These are phyloP conservation scores for Botryotinia globosa DNA, from an alignment of 2,329 filamentous ascomycete genomes.

Conservation along the genomic window DNA sequence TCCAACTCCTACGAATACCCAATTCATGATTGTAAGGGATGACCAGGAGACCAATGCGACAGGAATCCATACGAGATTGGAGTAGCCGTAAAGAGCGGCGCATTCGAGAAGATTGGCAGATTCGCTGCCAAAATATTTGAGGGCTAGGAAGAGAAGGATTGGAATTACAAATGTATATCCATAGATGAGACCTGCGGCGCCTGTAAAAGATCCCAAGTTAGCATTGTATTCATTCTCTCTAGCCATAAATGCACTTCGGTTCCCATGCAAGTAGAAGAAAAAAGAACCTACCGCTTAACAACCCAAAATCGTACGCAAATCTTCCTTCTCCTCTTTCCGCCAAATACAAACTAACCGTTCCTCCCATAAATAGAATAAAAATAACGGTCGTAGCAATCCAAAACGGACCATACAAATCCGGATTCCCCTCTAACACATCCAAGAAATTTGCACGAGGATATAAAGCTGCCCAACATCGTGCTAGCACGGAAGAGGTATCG, in stretches of 20 bases:
- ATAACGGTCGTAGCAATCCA: slow-evolving; percentile 99
- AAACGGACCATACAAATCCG: slow-evolving; percentile 93
- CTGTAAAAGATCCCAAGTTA: slow-evolving; percentile 40
- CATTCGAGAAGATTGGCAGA: slow-evolving; percentile 91
- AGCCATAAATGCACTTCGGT: not conserved
- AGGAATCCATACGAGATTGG: slow-evolving; percentile 95
- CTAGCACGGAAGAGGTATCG: slow-evolving; percentile 84
- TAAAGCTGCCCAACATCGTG: slow-evolving; percentile 83
- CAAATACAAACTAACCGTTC: slow-evolving; percentile 90
- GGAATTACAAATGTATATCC: slow-evolving; percentile 91
- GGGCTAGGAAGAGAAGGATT: slow-evolving; percentile 76
- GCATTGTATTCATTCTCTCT: not conserved
- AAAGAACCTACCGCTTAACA: slow-evolving; percentile 67
- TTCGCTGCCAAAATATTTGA: slow-evolving; percentile 95
- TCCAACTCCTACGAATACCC: slow-evolving; percentile 84
- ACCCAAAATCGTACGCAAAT: slow-evolving; percentile 87
- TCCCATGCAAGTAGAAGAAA: not conserved
- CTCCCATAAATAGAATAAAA: slow-evolving; percentile 89
- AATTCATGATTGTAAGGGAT: slow-evolving; percentile 82
- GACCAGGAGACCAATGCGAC: slow-evolving; percentile 92
- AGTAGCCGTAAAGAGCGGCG: slow-evolving; percentile 93
- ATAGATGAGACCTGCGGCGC: slow-evolving; percentile 88
- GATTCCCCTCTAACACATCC: slow-evolving; percentile 93
- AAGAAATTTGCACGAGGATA: slow-evolving; percentile 93
- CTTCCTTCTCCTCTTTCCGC: slow-evolving; percentile 63